Evolutionary conservation across 1,139 yeast species (phyloP).

Genomic region (Hansenula anomala): DNA sequence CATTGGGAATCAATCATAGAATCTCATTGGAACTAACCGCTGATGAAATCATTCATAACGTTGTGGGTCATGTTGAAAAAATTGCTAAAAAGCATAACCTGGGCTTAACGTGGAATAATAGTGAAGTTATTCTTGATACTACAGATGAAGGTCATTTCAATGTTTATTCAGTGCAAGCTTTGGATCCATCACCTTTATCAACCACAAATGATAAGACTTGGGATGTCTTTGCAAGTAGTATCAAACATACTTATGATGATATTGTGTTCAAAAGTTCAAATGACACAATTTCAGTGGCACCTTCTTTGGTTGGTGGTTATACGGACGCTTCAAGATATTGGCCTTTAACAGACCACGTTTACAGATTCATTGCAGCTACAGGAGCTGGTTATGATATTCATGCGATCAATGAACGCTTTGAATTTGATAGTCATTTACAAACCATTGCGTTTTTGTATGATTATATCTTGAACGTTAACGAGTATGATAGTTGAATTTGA

Average conservation of each 20-base stretch:
- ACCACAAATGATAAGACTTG: conserved; percentile 44
- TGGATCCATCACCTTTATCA: conserved; percentile 60
- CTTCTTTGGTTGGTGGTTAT: conserved; percentile 52
- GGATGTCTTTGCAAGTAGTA: conserved; percentile 51
- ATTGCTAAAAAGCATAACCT: conserved; percentile 43
- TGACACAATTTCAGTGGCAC: conserved; percentile 37
- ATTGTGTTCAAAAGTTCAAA: conserved; percentile 28
- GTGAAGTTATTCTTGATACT: conserved; percentile 22
- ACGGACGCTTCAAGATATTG: conserved; percentile 62
- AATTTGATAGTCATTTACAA: conserved; percentile 44
- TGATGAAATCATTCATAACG: conserved; percentile 33
- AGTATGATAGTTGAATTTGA: conserved; percentile 6
- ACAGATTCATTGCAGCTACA: conserved; percentile 40
- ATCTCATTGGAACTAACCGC: conserved; percentile 48
- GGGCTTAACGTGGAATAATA: conserved; percentile 38
- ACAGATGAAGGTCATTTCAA: conserved; percentile 38
- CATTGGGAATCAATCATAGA: conserved; percentile 53
- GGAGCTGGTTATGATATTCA: conserved; percentile 34
- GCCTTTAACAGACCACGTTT: conserved; percentile 52
- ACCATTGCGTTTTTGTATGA: conserved; percentile 49
- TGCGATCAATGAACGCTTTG: conserved; percentile 47
- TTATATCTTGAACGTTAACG: conserved; percentile 33
- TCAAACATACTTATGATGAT: conserved; percentile 52
- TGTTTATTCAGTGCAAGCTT: conserved; percentile 28
- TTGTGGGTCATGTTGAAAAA: conserved; percentile 31